Base-by-base conservation (phyloP, 1,284 basidiomycete genomes). In the Paramarasmius palmivorus region DNA sequence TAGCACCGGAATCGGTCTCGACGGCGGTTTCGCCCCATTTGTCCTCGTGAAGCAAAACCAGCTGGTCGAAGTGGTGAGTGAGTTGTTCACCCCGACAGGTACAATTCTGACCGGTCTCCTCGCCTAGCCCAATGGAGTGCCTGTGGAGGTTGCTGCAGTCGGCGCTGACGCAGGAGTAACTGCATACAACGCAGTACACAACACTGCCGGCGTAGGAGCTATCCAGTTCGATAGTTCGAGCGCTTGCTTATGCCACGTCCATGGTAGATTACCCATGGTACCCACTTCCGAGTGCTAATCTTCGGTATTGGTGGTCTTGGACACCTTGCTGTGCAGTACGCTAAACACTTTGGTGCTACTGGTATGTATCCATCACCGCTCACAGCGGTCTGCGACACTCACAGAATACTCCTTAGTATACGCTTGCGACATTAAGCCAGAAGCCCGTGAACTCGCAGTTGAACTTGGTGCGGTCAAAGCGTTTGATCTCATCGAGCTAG, bases 261-360 rank as follows among this genome's bases (percentile, higher is more conserved):
- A 39, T 40, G 23, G 19, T 5, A 47, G 46, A 37, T 53, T 23
- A 23, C 20, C 4, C 15, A 23, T 7, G 32, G 29, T 14, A 17
- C 17, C 29, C n/a, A 34, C 25, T 25, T 6, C 38, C 60, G 58
- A 26, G 65, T 69, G 2, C 57, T 67, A 20, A 67, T 69, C 23
- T 62, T 64, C 37, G 67, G 67, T 14, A 59, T 65, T 41, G 68
- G 68, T 14, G 66, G 68, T 1, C 56, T 69, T 10, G 66, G 68
- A 0, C 66, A 66, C 41, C 59, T 67, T 3, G 68, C 65, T 0
- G 53, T 69, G 7, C 66, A 69, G 51, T 61, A 61, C 38, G 64
- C 65, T 1, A 64, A 63, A 46, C 50, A 55, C 46, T 61, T 62
- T 42, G 64, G 64, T 12, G 62, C 62, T 17, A 62, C 59, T 32